phyloP scores from a whole-genome alignment of 2,329 filamentous ascomycete species.

The Capronia epimyces region DNA sequence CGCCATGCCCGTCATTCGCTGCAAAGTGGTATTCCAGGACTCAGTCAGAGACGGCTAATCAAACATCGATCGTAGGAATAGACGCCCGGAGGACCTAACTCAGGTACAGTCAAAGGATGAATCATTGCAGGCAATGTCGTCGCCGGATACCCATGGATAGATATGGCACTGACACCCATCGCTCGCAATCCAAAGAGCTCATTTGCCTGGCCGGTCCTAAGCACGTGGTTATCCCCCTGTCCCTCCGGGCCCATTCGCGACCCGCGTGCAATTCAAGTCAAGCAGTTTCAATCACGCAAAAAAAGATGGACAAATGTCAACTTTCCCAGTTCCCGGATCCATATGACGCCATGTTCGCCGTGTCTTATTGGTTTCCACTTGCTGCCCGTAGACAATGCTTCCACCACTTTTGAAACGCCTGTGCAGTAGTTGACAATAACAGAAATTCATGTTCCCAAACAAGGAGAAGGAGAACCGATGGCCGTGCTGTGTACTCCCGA shows the following conservation, averaged over 20 bases:
- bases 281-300: background rate
- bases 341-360: conserved; percentile 7
- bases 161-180: background rate
- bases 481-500: conserved; percentile 5
- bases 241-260: background rate
- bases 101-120: background rate
- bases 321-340: background rate
- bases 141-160: too few species aligned
- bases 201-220: background rate
- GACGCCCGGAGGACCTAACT: background rate
- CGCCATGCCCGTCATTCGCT: too few species aligned
- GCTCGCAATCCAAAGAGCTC: conserved; percentile 7
- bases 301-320: background rate
- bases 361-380: background rate
- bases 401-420: conserved; percentile 11
- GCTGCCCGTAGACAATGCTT: conserved; percentile 2
- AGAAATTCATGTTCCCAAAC: conserved; percentile 1
- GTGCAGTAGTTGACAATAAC: conserved; percentile 6
- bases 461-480: background rate
- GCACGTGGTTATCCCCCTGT: background rate
- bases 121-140: background rate
- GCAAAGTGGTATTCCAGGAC: too few species aligned
- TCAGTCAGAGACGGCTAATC: background rate
- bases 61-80: background rate
- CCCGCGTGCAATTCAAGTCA: background rate